Evolutionary conservation across 306 rosid species (phyloP), one percentile per base, ranked within the genome.

Genomic region (Fragaria ananassa): DNA sequence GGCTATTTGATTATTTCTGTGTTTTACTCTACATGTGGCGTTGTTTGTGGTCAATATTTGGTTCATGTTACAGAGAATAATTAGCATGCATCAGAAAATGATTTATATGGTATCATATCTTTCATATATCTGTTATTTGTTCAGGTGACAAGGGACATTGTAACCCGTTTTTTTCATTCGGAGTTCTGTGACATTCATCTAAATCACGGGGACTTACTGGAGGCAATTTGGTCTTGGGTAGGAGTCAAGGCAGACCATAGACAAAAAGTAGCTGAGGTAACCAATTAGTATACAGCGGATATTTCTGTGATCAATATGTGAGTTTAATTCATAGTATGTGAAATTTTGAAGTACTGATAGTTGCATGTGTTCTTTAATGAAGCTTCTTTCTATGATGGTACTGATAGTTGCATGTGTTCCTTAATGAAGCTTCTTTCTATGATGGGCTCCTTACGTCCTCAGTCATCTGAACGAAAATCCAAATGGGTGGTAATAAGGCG

Each of bases 381-480:
- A 94, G 98, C 93, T 94, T 77, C 98, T 92, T 79, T 89, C 93
- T 37, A 82, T 94, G 91, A 87, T 92, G 98, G 90, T 35, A 35
- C 39, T 35, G 39, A 35, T 35, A 35, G 46, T 50, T 42, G 69
- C 70, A 79, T 47, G 61, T 75, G 71, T 83, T 81, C 79, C 58
- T 85, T 78, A 64, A 66, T 79, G 83, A 80, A 94, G 98, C 93
- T 94, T 77, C 98, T 92, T 79, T 89, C 93, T 37, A 82, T 94
- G 91, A 87, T 92, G 98, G 90, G 90, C 81, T 94, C 95, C 58
- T 86, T 94, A 85, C 96, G 97, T 68, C 98, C 98, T 76, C 97
- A 90, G 81, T 91, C 97, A 71, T 75, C 97, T 60, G 89, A 86
- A 80, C 88, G 95, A 81, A 94, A 94, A 87, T 86, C 91, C 78